These are phyloP conservation scores for Tetradesmus obliquus DNA, from an alignment of 139 green algal species.

Conservation along the genomic window DNA sequence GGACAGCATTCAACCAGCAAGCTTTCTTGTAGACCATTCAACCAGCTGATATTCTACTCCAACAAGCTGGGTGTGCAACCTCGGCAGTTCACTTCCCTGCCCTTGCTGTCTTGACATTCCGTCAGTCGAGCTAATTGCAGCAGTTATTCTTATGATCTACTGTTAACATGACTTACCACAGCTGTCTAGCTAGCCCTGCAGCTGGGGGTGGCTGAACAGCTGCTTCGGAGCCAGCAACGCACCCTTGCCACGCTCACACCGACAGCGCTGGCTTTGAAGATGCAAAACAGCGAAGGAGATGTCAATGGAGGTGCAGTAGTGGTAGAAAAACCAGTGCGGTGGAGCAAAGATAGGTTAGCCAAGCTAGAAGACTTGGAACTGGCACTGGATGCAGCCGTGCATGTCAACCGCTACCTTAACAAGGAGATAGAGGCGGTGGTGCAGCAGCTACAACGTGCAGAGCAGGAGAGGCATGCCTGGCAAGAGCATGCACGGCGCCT, in stretches of 20 bases:
- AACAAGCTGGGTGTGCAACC: too few species aligned
- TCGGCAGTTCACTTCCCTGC: not conserved
- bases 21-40: too few species aligned
- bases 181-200: not conserved
- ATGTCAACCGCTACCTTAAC: conserved; percentile 64
- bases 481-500: conserved; percentile 50
- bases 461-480: conserved; percentile 61
- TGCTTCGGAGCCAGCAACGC: not conserved
- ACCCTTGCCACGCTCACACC: not conserved
- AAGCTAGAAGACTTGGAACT: conserved; percentile 57
- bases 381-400: conserved; percentile 53
- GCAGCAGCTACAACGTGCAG: conserved; percentile 27
- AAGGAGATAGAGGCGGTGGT: conserved; percentile 50
- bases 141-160: not conserved
- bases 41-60: too few species aligned
- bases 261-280: not conserved
- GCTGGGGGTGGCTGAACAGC: not conserved
- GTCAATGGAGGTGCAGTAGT: not conserved
- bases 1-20: too few species aligned
- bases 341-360: conserved; percentile 7
- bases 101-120: not conserved
- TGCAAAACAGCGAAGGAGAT: not conserved
- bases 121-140: not conserved
- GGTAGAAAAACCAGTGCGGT: not conserved
- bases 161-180: not conserved